These are phyloP conservation scores for Spathaspora girioi DNA, from an alignment of 805 yeast species.

Conservation along the genomic window DNA sequence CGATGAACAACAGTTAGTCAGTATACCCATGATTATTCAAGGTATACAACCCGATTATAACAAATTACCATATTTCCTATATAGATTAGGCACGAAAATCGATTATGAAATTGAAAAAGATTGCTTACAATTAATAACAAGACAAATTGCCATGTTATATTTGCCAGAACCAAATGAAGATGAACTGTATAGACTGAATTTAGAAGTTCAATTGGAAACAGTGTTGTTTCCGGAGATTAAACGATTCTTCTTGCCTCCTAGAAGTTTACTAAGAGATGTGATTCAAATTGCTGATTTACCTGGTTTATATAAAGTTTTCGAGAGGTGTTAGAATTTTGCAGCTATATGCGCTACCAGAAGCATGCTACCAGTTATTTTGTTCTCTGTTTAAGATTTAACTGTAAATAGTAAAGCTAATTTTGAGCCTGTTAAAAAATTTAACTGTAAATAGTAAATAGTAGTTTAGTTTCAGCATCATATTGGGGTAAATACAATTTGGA, in stretches of 20 bases:
- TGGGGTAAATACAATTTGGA: background rate
- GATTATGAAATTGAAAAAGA: conserved; percentile 64
- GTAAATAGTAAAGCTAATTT: background rate
- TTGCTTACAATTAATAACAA: conserved; percentile 64
- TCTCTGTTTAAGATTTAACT: background rate
- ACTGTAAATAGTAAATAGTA: background rate
- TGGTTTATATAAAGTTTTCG: conserved; percentile 87
- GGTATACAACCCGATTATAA: conserved; percentile 58
- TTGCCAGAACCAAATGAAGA: conserved; percentile 50
- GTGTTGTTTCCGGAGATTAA: conserved; percentile 64
- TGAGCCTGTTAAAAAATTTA: no score
- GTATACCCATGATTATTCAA: conserved; percentile 68
- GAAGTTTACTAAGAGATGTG: conserved; percentile 47
- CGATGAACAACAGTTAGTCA: conserved; percentile 27
- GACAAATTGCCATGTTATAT: conserved; percentile 69
- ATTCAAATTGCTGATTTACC: conserved; percentile 90
- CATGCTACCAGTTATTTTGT: background rate
- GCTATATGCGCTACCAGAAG: background rate
- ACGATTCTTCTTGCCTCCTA: conserved; percentile 62
- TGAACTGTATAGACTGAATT: conserved; percentile 17
- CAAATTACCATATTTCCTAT: conserved; percentile 66
- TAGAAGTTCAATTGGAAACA: conserved; percentile 47
- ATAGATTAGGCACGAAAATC: conserved; percentile 54
- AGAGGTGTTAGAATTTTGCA: conserved; percentile 58
- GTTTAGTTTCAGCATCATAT: background rate